A percentile compares a stretch with the other conserved stretches of the same genome.
phyloP scores from a whole-genome alignment of 1,284 basidiomycete genomes.

The Cutaneotrichosporon cavernicola region DNA sequence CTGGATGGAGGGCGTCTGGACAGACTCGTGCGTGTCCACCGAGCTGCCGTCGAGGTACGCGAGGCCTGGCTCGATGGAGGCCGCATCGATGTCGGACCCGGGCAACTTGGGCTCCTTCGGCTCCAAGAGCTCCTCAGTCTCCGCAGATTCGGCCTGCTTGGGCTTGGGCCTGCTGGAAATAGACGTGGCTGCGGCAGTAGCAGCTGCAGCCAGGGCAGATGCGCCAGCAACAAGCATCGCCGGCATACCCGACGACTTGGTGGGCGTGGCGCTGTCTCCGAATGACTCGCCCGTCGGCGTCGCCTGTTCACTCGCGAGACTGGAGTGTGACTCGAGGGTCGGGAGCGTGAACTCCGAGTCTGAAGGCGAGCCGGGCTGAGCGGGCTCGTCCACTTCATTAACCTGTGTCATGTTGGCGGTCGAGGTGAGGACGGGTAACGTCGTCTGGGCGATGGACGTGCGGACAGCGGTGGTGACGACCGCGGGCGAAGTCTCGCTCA shows the following conservation, averaged over 20 bases:
- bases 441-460: not conserved
- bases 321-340: constrained; percentile 3
- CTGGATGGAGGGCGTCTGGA: not conserved
- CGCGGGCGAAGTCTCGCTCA: not conserved
- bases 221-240: not conserved
- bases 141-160: not conserved
- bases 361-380: not conserved
- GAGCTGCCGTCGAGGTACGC: constrained; percentile 4
- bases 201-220: not conserved
- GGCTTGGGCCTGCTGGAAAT: not conserved
- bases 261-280: not conserved
- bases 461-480: constrained; percentile 6
- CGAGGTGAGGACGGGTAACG: not conserved
- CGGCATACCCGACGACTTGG: constrained; percentile 2
- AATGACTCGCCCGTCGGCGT: constrained; percentile 5
- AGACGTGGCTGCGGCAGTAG: not conserved
- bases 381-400: not conserved
- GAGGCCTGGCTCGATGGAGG: not conserved
- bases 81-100: not conserved
- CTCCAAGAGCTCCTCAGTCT: not conserved
- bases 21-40: not conserved
- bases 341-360: constrained; percentile 11
- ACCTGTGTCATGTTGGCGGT: not conserved
- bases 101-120: not conserved
- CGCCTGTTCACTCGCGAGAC: not conserved